Evolutionary conservation across 805 yeast genomes (phyloP).

Genomic region (Barnettozyma wickerhamii): DNA sequence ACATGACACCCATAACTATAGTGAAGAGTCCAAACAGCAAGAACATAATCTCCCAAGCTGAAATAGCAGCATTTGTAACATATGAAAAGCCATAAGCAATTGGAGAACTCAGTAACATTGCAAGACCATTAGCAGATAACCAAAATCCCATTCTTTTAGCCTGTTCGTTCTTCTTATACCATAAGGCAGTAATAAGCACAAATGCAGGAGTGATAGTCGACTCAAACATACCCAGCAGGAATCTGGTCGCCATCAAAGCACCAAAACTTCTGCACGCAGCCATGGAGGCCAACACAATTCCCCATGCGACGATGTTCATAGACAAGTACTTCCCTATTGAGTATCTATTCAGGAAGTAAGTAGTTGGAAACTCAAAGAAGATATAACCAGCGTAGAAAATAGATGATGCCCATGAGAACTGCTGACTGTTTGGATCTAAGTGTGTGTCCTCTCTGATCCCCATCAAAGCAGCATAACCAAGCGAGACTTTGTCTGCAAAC

Average conservation of each 20-base stretch:
- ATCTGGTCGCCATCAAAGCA: slow-evolving; percentile 11
- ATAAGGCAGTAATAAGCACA: slow-evolving; percentile 38
- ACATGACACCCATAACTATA: slow-evolving; percentile 37
- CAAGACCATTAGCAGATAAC: slow-evolving; percentile 1
- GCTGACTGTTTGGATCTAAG: slow-evolving; percentile 8
- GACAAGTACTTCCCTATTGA: slow-evolving; percentile 6
- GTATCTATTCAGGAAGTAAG: slow-evolving; percentile 9
- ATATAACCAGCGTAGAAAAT: slow-evolving; percentile 15
- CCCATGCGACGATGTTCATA: slow-evolving; percentile 10
- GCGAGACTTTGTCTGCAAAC: slow-evolving; percentile 14
- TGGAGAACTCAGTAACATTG: background rate
- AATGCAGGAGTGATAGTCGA: slow-evolving; percentile 31
- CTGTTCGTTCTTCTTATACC: slow-evolving; percentile 36
- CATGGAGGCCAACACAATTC: slow-evolving; percentile 3
- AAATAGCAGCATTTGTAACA: slow-evolving; percentile 22
- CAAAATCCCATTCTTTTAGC: slow-evolving; percentile 23
- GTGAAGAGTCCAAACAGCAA: slow-evolving; percentile 53
- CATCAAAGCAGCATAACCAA: slow-evolving; percentile 13
- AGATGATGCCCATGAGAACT: slow-evolving; percentile 4
- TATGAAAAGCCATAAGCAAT: slow-evolving; percentile 1
- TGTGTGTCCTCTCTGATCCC: slow-evolving; percentile 13
- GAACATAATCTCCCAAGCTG: slow-evolving; percentile 50
- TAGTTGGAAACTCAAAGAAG: slow-evolving; percentile 12
- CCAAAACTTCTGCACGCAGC: slow-evolving; percentile 6
- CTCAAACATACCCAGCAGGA: slow-evolving; percentile 17